Evolutionary conservation across 148 eudicot genomes (phyloP), one percentile per base, ranked within the genome.

Genomic region (Cornus suecica): DNA sequence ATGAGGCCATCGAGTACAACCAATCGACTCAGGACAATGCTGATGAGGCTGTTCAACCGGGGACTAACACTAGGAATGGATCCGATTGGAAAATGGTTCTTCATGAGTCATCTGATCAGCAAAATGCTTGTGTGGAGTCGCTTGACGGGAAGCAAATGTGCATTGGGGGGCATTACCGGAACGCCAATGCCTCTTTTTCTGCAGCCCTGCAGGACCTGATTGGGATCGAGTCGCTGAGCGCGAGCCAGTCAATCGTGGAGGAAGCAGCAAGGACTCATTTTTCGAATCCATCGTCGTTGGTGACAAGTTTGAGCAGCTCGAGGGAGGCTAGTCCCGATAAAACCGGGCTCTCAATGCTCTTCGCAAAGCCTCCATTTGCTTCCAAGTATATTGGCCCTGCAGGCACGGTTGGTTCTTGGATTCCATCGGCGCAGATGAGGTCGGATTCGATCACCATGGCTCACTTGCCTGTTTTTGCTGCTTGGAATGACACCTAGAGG

Each of bases 291-390:
- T 90, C 93, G 1, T 91, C 98, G 2, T 74, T 90, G 68, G 88
- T 89, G 8, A 86, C 98, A 1, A 92, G 97, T 68, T 77, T 87
- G 80, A 75, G 87, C 73, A 90, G 93, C 77, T 90, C 97, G 10
- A 91, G 97, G 56, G 97, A 94, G 76, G 94, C 80, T 10, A 88
- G 94, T 68, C 98, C 93, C 0, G 92, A 90, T 25, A 84, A 75
- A 71, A 70, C 51, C 22, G 80, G 85, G 10, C 65, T 79, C 18
- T 52, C 80, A 9, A 27, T 79, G 72, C 60, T 76, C 30, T 70
- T 71, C 18, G 34, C 74, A 0, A 76, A 68, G 42, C 78, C 81
- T 7, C 69, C 73, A 10, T 23, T 69, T 4, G 72, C 10, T 0
- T 23, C 74, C 16, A 65, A 52, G 73, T 71, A 68, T 9, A 30